Percentiles rank a stretch among this genome's conserved stretches.
These are phyloP conservation scores for Pyricularia pennisetigena DNA, from an alignment of 2,329 filamentous ascomycete genomes.

Conservation along the genomic window DNA sequence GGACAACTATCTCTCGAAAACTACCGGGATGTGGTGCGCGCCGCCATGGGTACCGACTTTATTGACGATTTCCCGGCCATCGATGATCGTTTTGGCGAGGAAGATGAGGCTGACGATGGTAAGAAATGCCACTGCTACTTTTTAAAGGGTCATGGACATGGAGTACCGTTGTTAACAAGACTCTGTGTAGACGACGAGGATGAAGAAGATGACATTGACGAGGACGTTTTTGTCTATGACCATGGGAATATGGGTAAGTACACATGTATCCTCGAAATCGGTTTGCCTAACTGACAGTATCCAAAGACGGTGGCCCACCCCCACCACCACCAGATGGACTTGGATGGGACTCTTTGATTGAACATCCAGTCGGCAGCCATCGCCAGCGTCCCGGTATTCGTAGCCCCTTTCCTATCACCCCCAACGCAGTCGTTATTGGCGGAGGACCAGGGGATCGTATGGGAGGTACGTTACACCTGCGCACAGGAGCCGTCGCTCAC, in stretches of 20 bases:
- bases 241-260: slow-evolving; percentile 47
- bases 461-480: slow-evolving; percentile 30
- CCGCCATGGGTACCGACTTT: slow-evolving; percentile 38
- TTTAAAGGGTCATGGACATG: not conserved
- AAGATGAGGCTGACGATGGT: slow-evolving; percentile 52
- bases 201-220: slow-evolving; percentile 63
- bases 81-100: slow-evolving; percentile 42
- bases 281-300: not conserved
- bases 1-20: slow-evolving; percentile 29
- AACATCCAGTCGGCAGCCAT: slow-evolving; percentile 38
- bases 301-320: slow-evolving; percentile 2
- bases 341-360: slow-evolving; percentile 48
- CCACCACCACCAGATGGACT: slow-evolving; percentile 21
- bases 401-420: slow-evolving; percentile 47
- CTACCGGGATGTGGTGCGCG: slow-evolving; percentile 25
- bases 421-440: slow-evolving; percentile 37
- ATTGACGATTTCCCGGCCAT: slow-evolving; percentile 28
- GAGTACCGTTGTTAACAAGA: slow-evolving; percentile 12
- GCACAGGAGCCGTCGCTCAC: not conserved
- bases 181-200: slow-evolving; percentile 33
- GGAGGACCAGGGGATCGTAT: slow-evolving; percentile 40
- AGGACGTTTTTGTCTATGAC: slow-evolving; percentile 52
- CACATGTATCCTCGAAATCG: not conserved
- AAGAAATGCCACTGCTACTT: slow-evolving; percentile 21
- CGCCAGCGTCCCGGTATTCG: slow-evolving; percentile 44